phyloP scores from a whole-genome alignment of 2,329 filamentous ascomycete genomes.

The Nemania sp. region DNA sequence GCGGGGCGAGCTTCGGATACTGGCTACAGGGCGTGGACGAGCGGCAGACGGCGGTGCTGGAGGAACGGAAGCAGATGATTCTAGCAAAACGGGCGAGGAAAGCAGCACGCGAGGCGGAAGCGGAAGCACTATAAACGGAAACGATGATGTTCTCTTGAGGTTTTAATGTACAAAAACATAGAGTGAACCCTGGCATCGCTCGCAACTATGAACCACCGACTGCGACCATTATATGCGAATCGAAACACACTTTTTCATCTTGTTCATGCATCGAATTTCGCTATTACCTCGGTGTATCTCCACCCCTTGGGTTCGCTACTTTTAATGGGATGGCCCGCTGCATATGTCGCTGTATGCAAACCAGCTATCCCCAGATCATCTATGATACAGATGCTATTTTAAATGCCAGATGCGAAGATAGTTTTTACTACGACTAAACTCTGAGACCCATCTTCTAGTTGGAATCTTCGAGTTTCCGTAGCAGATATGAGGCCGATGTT shows the following conservation, averaged over 20 bases:
- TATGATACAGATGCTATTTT: slow-evolving; percentile 21
- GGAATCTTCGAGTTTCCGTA: slow-evolving; percentile 61
- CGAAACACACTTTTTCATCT: slow-evolving; percentile 10
- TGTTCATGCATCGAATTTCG: slow-evolving; percentile 4
- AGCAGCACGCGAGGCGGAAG: slow-evolving; percentile 64
- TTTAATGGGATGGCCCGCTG: slow-evolving; percentile 3
- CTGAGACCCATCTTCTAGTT: slow-evolving; percentile 41
- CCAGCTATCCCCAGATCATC: slow-evolving; percentile 16
- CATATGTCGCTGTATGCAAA: slow-evolving; percentile 23
- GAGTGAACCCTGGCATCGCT: slow-evolving; percentile 6
- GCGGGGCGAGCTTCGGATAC: slow-evolving; percentile 92
- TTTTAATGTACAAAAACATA: slow-evolving; percentile 31
- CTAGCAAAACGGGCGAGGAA: slow-evolving; percentile 87
- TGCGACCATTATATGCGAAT: slow-evolving; percentile 3
- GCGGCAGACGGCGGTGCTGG: slow-evolving; percentile 74
- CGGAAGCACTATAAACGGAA: slow-evolving; percentile 26
- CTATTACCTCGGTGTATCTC: slow-evolving; percentile 9
- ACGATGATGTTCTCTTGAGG: slow-evolving; percentile 4
- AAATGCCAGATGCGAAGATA: slow-evolving; percentile 14
- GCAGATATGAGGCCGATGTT: slow-evolving; percentile 73
- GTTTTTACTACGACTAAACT: slow-evolving; percentile 6
- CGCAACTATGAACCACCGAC: slow-evolving; percentile 1
- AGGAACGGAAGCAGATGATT: slow-evolving; percentile 76
- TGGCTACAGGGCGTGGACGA: slow-evolving; percentile 92
- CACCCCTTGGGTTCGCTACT: background rate